Percentiles rank a stretch among this genome's conserved stretches.
These are phyloP conservation scores for Alternaria triticimaculans DNA, from an alignment of 2,329 filamentous ascomycete species.

Conservation along the genomic window DNA sequence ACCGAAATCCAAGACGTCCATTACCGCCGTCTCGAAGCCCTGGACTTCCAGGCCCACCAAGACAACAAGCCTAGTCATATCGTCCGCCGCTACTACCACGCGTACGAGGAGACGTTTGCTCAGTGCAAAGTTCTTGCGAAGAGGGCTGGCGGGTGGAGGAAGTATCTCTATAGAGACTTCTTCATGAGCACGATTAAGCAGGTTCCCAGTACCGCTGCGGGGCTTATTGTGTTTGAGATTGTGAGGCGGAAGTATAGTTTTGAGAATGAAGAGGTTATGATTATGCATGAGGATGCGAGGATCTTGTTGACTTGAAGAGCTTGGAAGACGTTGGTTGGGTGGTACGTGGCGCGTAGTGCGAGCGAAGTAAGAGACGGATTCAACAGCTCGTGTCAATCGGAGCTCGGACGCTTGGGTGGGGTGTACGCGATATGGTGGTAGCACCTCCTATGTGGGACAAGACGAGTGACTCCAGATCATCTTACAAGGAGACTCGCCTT, in stretches of 20 bases:
- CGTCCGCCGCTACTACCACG: conserved; percentile 70
- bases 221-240: conserved; percentile 79
- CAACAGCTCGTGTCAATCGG: background rate
- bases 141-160: conserved; percentile 63
- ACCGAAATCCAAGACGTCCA: conserved; percentile 74
- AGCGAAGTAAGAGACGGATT: background rate
- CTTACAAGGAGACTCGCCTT: background rate
- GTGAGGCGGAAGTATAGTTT: conserved; percentile 75
- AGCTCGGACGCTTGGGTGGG: background rate
- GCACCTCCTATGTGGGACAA: background rate
- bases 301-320: conserved; percentile 63
- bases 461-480: background rate
- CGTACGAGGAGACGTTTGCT: conserved; percentile 71
- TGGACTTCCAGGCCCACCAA: conserved; percentile 65
- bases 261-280: conserved; percentile 61
- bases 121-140: conserved; percentile 66
- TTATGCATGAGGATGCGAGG: conserved; percentile 70
- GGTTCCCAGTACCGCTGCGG: conserved; percentile 78
- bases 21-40: conserved; percentile 74
- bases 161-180: conserved; percentile 75
- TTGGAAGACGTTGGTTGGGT: no score
- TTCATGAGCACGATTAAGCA: conserved; percentile 75
- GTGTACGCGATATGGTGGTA: background rate
- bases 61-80: conserved; percentile 37
- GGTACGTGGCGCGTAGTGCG: no score